Base-by-base conservation (phyloP, 1,139 yeast genomes). In the Diutina mesorugosa region DNA sequence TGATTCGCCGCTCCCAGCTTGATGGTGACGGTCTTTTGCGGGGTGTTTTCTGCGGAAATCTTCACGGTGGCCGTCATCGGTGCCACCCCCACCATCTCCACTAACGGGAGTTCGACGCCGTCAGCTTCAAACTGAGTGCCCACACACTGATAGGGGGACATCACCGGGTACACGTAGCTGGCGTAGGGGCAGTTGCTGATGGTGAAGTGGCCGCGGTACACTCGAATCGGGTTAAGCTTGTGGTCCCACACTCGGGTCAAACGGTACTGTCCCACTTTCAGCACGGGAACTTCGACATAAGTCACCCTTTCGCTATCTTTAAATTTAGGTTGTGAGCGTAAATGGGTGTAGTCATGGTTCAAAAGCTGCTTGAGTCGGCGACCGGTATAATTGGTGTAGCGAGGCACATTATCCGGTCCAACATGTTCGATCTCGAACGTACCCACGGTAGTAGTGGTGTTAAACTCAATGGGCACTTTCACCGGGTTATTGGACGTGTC, bases 101-200 rank as follows among this genome's bases (percentile, higher is more conserved):
- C 74, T 54, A 72, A 64, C 0, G 80, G 80, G 53, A 73, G 70
- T 12, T 77, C 87, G 18, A 57, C 45, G 45, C 58, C 61, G 29
- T 84, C 65, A 6, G 63, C 56, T 6, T 60, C 60, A 1, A 60
- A 58, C 28, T 45, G 16, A 7, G 35, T 6, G 1, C 70, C 87
- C 46, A 85, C 70, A 71, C 97, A 90, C 60, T 80, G 77, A 62
- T 84, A 81, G n/a, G 67, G 65, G 16, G 67, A 62, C 7, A 62
- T 60, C 8, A 59, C 60, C 1, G 80, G 73, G 45, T 71, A 69
- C 2, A 69, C 65, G 59, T 84, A 77, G 47, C 71, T 67, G 0
- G 89, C 95, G 21, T 73, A 73, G 1, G 99, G 99, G 67, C 99
- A 93, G 50, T 76, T 68, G 1, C 95, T 83, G 14, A 93, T 77